Percentiles rank a stretch among this genome's conserved stretches.
These are phyloP conservation scores for Suillus discolor DNA, from an alignment of 768 basidiomycete species.

Conservation along the genomic window DNA sequence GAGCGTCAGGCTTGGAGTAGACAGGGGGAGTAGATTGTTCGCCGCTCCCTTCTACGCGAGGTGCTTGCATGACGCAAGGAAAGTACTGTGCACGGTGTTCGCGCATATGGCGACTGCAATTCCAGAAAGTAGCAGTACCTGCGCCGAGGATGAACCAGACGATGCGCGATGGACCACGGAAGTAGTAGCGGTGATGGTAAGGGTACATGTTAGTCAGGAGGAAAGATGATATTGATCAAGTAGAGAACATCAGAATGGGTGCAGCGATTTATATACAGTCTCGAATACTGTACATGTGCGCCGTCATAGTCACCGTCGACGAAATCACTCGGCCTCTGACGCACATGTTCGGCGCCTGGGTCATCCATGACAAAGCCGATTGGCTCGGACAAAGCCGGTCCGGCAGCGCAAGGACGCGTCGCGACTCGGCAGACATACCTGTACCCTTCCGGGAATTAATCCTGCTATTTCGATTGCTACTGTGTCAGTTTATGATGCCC, in stretches of 20 bases:
- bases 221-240: background rate
- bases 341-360: background rate
- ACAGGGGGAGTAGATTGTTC: constrained; percentile 12
- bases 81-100: constrained; percentile 39
- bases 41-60: constrained; percentile 20
- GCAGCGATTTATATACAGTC: constrained; percentile 13
- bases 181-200: constrained; percentile 24
- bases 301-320: constrained; percentile 16
- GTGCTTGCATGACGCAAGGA: constrained; percentile 29
- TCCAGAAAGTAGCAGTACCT: constrained; percentile 37
- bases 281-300: background rate
- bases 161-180: constrained; percentile 55
- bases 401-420: no score
- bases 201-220: constrained; percentile 23
- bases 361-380: constrained; percentile 3
- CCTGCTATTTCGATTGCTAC: no score
- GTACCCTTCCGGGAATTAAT: no score
- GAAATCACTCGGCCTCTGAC: constrained; percentile 26
- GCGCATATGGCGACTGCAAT: constrained; percentile 44
- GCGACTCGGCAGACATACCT: no score
- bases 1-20: constrained; percentile 18
- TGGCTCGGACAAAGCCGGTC: no score
- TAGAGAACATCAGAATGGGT: background rate
- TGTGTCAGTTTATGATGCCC: no score
- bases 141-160: constrained; percentile 74